These are phyloP conservation scores for Ogataea hybrid DNA, from an alignment of 1,139 yeast species.

Conservation along the genomic window DNA sequence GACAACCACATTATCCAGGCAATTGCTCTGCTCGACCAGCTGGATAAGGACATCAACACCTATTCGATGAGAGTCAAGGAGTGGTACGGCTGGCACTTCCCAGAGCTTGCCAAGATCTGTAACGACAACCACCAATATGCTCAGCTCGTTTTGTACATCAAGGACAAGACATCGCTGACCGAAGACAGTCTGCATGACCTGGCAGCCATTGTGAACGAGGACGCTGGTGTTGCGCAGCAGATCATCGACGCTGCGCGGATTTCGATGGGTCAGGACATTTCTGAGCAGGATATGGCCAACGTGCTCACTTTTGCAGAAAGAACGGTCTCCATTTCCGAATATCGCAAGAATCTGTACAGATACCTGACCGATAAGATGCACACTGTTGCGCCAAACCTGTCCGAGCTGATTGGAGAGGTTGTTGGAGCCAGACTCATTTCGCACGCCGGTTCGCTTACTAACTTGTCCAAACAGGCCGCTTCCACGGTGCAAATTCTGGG, in stretches of 20 bases:
- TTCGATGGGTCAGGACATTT: constrained; percentile 98
- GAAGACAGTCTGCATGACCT: constrained; percentile 87
- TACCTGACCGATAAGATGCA: constrained; percentile 95
- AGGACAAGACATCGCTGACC: constrained; percentile 80
- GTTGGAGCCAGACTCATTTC: constrained; percentile 98
- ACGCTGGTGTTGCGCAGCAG: constrained; percentile 90
- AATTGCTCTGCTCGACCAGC: constrained; percentile 92
- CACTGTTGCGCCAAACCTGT: constrained; percentile 95
- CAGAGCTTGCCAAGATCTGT: constrained; percentile 94
- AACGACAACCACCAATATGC: constrained; percentile 91
- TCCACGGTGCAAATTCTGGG: constrained; percentile 98
- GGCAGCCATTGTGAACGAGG: constrained; percentile 87
- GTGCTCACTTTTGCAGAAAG: constrained; percentile 91
- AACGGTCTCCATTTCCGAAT: constrained; percentile 89
- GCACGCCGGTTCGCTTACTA: constrained; percentile 96
- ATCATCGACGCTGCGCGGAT: constrained; percentile 89
- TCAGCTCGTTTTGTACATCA: constrained; percentile 74
- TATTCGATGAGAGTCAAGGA: constrained; percentile 99
- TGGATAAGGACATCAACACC: constrained; percentile 96
- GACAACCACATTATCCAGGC: constrained; percentile 99
- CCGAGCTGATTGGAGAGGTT: constrained; percentile 96
- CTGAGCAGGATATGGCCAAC: constrained; percentile 90
- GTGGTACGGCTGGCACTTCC: constrained; percentile 99
- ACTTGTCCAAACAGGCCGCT: constrained; percentile 96
- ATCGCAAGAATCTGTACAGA: constrained; percentile 83